Evolutionary conservation across 129 eudicot species (phyloP).

Genomic region (Saposhnikovia divaricata): DNA sequence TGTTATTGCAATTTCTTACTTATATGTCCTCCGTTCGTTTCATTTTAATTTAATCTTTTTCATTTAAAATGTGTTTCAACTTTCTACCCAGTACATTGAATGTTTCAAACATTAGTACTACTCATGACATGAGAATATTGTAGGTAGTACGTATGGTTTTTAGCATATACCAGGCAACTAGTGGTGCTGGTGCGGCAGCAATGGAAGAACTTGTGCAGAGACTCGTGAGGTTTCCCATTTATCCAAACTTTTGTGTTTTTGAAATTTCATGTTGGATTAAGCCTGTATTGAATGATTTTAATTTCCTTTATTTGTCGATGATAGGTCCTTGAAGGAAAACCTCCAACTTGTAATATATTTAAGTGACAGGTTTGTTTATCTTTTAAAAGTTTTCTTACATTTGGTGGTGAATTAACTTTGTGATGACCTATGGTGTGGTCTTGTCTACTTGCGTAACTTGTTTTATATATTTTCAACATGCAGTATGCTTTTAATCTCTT

Average conservation of each 20-base stretch:
- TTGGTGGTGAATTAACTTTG: background rate
- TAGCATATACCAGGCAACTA: constrained; percentile 97
- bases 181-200: constrained; percentile 99
- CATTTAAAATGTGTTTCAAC: background rate
- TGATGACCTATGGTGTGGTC: background rate
- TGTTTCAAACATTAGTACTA: background rate
- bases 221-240: constrained; percentile 87
- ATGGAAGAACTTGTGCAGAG: constrained; percentile 95
- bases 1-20: background rate
- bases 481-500: constrained; percentile 99
- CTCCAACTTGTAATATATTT: constrained; percentile 88
- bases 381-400: background rate
- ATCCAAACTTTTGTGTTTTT: background rate
- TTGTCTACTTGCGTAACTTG: background rate
- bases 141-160: constrained; percentile 94
- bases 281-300: background rate
- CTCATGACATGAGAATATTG: constrained; percentile 12
- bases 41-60: background rate
- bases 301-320: background rate
- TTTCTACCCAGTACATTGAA: background rate
- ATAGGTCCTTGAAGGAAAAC: constrained; percentile 86
- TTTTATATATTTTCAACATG: constrained; percentile 16
- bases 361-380: constrained; percentile 60
- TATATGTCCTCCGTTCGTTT: background rate
- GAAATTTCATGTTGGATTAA: background rate